Conservation (phyloP, 139 green algal species). For the Coelastrella sp. region DNA sequence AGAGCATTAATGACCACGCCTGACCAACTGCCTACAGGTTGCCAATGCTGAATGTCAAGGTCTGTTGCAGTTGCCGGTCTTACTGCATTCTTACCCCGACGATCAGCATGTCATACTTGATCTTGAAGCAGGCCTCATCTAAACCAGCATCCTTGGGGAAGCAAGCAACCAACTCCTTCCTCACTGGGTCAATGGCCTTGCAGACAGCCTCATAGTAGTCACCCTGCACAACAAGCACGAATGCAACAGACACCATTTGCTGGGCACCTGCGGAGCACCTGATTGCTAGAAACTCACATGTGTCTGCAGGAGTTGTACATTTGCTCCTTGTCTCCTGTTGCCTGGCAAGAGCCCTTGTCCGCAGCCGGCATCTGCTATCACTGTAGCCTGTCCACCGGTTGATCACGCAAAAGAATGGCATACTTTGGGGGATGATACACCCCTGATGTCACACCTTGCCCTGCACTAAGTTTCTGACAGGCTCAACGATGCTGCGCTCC, state of each 20-base stretch:
- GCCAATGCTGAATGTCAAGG: too few relatives aligned
- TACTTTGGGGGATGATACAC: too few relatives aligned
- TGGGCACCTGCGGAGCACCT: background rate
- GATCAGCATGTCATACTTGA: slow-evolving; percentile 89
- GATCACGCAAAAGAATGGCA: too few relatives aligned
- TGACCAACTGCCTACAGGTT: too few relatives aligned
- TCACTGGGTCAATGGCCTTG: slow-evolving; percentile 79
- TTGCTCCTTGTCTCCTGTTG: background rate
- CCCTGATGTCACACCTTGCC: slow-evolving; percentile 60
- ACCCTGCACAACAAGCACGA: slow-evolving; percentile 58
- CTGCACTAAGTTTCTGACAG: slow-evolving; percentile 78
- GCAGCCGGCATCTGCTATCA: too few relatives aligned
- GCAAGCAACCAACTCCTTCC: slow-evolving; percentile 85
- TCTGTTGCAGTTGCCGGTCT: too few relatives aligned
- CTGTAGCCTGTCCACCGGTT: too few relatives aligned
- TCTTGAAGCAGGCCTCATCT: slow-evolving; percentile 87
- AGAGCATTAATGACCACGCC: too few relatives aligned
- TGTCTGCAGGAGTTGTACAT: background rate
- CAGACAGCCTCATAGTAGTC: slow-evolving; percentile 91
- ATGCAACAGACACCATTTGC: background rate
- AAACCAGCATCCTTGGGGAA: slow-evolving; percentile 86
- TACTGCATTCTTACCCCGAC: slow-evolving; percentile 62
- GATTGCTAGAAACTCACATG: background rate
- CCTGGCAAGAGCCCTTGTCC: background rate
- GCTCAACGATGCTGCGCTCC: slow-evolving; percentile 94